Conservation (phyloP, 495 filamentous ascomycete genomes). For the Niebla homalea region DNA sequence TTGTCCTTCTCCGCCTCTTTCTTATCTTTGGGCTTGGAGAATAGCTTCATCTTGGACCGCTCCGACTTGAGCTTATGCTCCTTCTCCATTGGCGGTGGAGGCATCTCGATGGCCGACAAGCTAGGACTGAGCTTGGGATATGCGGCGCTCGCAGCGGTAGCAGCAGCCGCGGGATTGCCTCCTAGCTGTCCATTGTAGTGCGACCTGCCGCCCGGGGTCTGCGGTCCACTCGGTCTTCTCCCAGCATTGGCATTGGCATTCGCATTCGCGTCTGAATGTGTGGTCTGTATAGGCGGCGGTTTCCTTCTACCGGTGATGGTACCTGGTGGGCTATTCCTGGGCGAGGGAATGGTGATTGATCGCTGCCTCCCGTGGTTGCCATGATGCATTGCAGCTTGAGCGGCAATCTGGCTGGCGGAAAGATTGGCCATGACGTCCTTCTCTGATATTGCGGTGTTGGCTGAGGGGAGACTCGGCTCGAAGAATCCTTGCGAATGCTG, state of each 20-base stretch:
- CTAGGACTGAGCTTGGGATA: slow-evolving; percentile 51
- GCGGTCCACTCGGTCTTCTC: slow-evolving; percentile 29
- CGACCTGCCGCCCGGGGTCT: slow-evolving; percentile 24
- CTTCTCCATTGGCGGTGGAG: slow-evolving; percentile 25
- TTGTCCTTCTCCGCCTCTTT: slow-evolving; percentile 50
- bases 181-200: slow-evolving; percentile 58
- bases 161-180: slow-evolving; percentile 54
- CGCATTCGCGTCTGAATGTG: slow-evolving; percentile 25
- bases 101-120: slow-evolving; percentile 22
- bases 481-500: slow-evolving; percentile 81
- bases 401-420: slow-evolving; percentile 75
- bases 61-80: slow-evolving; percentile 59
- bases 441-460: slow-evolving; percentile 42
- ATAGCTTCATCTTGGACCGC: slow-evolving; percentile 84
- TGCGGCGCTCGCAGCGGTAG: slow-evolving; percentile 74
- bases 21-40: slow-evolving; percentile 72
- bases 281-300: slow-evolving; percentile 41
- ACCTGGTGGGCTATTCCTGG: slow-evolving; percentile 26
- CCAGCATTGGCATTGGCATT: not conserved
- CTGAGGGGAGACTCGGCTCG: slow-evolving; percentile 70
- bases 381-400: slow-evolving; percentile 77
- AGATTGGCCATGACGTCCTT: slow-evolving; percentile 33
- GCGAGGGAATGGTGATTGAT: slow-evolving; percentile 50
- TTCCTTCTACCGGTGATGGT: slow-evolving; percentile 34
- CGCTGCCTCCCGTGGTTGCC: slow-evolving; percentile 53